Evolutionary conservation across 2,329 filamentous ascomycete species (phyloP).

Genomic region (Pseudogymnoascus sp.): DNA sequence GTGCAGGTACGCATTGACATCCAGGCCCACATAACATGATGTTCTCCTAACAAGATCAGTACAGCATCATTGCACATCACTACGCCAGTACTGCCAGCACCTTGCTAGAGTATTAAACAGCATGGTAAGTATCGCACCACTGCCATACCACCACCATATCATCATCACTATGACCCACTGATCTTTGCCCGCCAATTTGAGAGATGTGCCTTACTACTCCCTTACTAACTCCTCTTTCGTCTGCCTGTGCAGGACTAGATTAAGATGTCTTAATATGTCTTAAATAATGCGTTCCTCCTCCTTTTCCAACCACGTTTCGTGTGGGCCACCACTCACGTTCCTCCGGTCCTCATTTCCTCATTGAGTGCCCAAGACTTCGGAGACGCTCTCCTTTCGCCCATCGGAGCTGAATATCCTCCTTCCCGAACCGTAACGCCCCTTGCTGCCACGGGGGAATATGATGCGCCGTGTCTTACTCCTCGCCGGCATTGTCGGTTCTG

Average conservation of each 20-base stretch:
- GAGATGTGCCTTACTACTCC: background rate
- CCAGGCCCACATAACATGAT: background rate
- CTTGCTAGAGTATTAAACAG: background rate
- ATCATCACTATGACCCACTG: background rate
- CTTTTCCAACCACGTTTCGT: conserved; percentile 1
- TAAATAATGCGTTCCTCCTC: background rate
- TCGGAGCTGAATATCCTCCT: conserved; percentile 6
- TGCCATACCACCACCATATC: background rate
- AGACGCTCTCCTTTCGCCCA: background rate
- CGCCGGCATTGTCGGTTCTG: conserved; percentile 1
- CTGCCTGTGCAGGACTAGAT: background rate
- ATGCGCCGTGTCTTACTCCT: conserved; percentile 7
- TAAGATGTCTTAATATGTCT: conserved; percentile 7
- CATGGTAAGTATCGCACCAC: background rate
- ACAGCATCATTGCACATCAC: background rate
- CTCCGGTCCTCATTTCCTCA: background rate
- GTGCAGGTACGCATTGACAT: background rate
- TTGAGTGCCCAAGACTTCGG: background rate
- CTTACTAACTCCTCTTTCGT: conserved; percentile 5
- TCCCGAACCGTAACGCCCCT: background rate
- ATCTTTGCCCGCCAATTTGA: background rate
- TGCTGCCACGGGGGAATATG: conserved; percentile 3
- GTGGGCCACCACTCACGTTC: background rate
- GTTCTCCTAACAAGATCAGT: background rate
- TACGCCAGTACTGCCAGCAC: background rate